phyloP scores from a whole-genome alignment of 225 moss, liverwort and hornwort genomes.

The Takakia lepidozioides region DNA sequence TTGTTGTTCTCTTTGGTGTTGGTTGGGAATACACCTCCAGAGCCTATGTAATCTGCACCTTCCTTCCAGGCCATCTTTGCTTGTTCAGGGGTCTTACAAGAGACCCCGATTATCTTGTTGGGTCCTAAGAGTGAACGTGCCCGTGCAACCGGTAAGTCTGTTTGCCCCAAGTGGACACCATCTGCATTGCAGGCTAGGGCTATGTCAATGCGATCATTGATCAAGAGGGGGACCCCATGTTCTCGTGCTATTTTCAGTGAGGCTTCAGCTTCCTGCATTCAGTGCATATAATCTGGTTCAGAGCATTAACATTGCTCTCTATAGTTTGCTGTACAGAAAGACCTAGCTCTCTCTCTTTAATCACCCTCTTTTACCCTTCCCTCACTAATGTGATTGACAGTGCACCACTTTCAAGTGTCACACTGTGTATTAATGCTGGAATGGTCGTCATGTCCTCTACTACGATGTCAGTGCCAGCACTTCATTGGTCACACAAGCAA shows the following conservation, averaged over 20 bases:
- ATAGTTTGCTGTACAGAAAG: too few species aligned
- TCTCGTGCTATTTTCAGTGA: constrained; percentile 64
- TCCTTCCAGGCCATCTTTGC: constrained; percentile 78
- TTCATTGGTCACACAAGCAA: too few species aligned
- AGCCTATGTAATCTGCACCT: constrained; percentile 89
- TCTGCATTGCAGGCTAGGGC: constrained; percentile 90
- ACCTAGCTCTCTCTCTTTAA: too few species aligned
- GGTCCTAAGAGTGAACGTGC: constrained; percentile 77
- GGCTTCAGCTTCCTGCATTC: constrained; percentile 77
- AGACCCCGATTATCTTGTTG: constrained; percentile 81
- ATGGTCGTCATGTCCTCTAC: too few species aligned
- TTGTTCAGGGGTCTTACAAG: constrained; percentile 90
- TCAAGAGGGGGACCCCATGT: constrained; percentile 64
- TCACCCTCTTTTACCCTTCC: too few species aligned
- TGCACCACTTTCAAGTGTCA: too few species aligned
- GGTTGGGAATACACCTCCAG: constrained; percentile 86
- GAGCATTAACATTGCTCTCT: too few species aligned
- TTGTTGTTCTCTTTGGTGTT: constrained; percentile 78
- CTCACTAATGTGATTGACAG: too few species aligned
- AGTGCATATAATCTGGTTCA: too few species aligned
- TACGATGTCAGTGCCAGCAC: too few species aligned
- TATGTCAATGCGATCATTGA: constrained; percentile 86
- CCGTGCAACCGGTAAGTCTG: constrained; percentile 59
- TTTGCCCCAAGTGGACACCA: constrained; percentile 89
- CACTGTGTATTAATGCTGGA: too few species aligned